Base-by-base conservation (phyloP, 257 asterid species). In the Lycium ferocissimum region DNA sequence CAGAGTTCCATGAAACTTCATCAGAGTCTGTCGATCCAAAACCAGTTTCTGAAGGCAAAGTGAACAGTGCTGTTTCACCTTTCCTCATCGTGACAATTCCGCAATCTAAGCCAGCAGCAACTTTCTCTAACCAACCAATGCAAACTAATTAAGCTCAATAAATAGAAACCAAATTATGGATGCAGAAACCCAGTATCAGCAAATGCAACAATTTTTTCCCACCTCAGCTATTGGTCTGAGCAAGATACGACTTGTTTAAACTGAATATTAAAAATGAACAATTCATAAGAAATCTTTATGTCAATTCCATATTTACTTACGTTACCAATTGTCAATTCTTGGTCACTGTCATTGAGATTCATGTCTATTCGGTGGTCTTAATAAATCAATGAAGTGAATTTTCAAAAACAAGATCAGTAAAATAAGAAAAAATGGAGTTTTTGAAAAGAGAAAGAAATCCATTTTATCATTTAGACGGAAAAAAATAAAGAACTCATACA, bases 21-120 rank as follows among this genome's bases (percentile, higher is more conserved):
- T 86, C 80, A 14, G 76, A 45, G 20, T 91, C 92, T 81, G 84
- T 79, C 43, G 54, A 89, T 61, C 93, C 92, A 80, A 81, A 87
- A 54, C 88, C 94, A 62, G 90, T 63, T 83, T 90, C 92, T 2
- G 90, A 90, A 62, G 91, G 92, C 76, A 92, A 83, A 3, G 90
- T 91, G 91, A 92, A 94, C 83, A 89, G 76, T 61, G 96, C 92
- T 6, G 47, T 84, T 88, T 94, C 96, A 59, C 95, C 96, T 88
- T 86, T 94, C 86, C 84, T 92, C 97, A 94, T 94, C 37, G 97
- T 92, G 58, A 87, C 82, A 83, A 94, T 89, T 81, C 95, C 97
- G 65, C 82, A 88, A 84, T 91, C 85, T 85, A 92, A 72, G 82
- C 95, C 96, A 69, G 81, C 56, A 82, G 84, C 88, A 57, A 91